Evolutionary conservation across 2,329 filamentous ascomycete species (phyloP).

Genomic region (Laburnicola sp.): DNA sequence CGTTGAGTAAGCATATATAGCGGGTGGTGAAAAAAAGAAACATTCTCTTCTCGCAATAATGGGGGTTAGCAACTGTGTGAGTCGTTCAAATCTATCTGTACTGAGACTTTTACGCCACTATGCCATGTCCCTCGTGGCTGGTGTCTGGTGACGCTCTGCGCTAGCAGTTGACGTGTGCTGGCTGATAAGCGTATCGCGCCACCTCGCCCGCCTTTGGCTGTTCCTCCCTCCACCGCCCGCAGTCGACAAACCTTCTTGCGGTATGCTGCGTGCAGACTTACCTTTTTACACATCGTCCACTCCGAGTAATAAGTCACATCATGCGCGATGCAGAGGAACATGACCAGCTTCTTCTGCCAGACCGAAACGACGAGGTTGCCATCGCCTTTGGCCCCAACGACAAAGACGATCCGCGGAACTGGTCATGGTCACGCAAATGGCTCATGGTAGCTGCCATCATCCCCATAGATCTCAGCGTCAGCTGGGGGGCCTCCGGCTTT

Average conservation of each 20-base stretch:
- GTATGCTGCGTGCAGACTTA: background rate
- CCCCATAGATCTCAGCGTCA: conserved; percentile 42
- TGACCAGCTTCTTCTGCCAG: background rate
- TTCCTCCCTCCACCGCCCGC: background rate
- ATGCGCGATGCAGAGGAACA: background rate
- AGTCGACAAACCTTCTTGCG: background rate
- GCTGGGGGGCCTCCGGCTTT: conserved; percentile 54
- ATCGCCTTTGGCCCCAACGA: conserved; percentile 24
- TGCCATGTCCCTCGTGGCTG: background rate
- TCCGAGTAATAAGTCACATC: background rate
- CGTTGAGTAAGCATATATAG: conserved; percentile 10
- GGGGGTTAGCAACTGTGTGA: background rate
- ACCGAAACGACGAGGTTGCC: background rate
- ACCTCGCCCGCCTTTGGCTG: background rate
- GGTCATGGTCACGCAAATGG: conserved; percentile 40
- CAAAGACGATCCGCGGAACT: conserved; percentile 42
- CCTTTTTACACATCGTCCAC: background rate
- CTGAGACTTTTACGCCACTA: background rate
- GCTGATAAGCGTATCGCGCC: background rate
- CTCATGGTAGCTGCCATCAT: conserved; percentile 41
- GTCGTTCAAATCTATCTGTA: background rate
- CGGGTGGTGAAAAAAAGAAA: conserved; percentile 6
- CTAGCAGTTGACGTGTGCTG: background rate
- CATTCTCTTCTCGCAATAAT: conserved; percentile 6
- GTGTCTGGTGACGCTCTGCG: background rate